Evolutionary conservation across 305 asterid genomes (phyloP).

Genomic region (Nicotiana rustica): DNA sequence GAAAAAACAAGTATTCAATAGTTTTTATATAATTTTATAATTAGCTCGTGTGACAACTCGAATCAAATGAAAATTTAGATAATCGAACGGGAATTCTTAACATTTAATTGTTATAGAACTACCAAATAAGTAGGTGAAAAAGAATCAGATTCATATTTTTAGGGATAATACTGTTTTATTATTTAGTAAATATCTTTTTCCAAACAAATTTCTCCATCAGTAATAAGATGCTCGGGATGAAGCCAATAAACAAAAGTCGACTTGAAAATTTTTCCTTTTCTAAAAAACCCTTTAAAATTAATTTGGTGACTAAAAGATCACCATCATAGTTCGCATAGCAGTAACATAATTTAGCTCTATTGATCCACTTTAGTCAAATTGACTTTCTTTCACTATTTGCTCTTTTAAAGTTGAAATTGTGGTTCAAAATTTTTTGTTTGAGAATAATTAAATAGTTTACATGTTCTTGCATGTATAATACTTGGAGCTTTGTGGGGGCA

Average conservation of each 20-base stretch:
- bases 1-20: background rate
- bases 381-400: background rate
- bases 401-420: background rate
- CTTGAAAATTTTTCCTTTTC: background rate
- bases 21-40: background rate
- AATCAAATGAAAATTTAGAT: background rate
- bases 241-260: background rate
- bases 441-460: background rate
- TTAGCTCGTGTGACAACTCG: background rate
- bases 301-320: background rate
- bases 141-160: background rate
- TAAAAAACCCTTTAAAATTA: no score
- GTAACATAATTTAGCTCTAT: background rate
- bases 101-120: background rate
- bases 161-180: no score
- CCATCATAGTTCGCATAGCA: background rate
- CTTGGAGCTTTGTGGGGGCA: slow-evolving; percentile 25
- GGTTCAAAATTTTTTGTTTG: background rate
- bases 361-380: background rate
- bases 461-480: background rate
- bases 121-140: background rate
- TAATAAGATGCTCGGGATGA: no score
- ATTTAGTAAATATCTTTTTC: no score
- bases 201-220: no score
- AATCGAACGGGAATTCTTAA: background rate